Evolutionary conservation across 2,329 filamentous ascomycete genomes (phyloP), one percentile per base, ranked within the genome.

Genomic region (Fusarium foetens): DNA sequence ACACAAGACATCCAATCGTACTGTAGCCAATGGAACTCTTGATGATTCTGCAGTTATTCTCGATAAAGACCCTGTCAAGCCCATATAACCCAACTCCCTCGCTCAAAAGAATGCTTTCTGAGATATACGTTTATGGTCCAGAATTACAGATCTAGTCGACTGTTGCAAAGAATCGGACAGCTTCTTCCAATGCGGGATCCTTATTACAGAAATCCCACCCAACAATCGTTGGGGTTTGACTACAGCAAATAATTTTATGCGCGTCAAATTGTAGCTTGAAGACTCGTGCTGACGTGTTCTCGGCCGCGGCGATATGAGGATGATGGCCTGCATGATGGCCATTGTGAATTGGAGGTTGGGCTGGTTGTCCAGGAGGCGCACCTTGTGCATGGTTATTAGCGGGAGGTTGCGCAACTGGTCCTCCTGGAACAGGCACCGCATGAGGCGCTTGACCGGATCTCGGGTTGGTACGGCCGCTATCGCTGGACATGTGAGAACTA

Each of bases 211-310:
- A 99, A 81, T 99, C 96, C 96, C 96, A 99, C 1, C 95, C 96
- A 1, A 98, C 94, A 78, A 99, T 98, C 21, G 92, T 90, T 42
- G 91, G 91, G 63, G 96, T 94, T 80, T 98, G 95, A 72, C 93
- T 96, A 80, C 95, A 98, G 83, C 95, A 98, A 60, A 99, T 92
- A 74, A 99, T 97, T 76, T 95, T 91, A 27, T 94, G 89, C 2
- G 94, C 93, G 79, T 99, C 96, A 75, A 98, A 99, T 80, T 99
- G 96, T 39, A 98, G 86, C 82, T 99, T 99, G 86, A 98, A 99
- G 6, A 99, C 93, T 29, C 96, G 83, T 12, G 86, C 84, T 16
- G 86, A 84, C 60, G 84, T 85, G 36, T 83, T 81, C 69, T 89
- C 87, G 12, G 82, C 79, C 41, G 81, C 79, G 2, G 80, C 77